Percentiles rank a stretch among this genome's conserved stretches.
phyloP scores from a whole-genome alignment of 768 basidiomycete species.

The Leccinellum rugosiceps region DNA sequence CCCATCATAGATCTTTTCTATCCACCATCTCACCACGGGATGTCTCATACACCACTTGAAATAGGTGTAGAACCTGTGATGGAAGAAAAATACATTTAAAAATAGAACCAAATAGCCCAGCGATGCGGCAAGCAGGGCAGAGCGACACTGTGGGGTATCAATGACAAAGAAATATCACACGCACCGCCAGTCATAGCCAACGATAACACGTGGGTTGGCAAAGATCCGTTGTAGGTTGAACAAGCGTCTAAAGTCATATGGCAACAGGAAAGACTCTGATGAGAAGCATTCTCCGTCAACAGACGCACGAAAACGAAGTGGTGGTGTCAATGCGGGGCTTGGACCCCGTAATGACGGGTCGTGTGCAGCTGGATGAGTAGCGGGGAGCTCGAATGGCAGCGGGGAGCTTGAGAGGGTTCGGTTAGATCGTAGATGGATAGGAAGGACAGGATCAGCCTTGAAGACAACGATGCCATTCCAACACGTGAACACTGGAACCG shows the following conservation, averaged over 20 bases:
- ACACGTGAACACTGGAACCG: conserved; percentile 43
- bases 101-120: background rate
- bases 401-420: conserved; percentile 34
- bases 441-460: conserved; percentile 39
- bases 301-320: conserved; percentile 16
- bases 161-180: background rate
- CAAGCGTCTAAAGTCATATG: conserved; percentile 41
- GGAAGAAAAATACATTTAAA: conserved; percentile 1
- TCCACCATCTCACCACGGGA: conserved; percentile 41
- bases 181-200: conserved; percentile 35
- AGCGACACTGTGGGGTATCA: background rate
- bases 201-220: conserved; percentile 39
- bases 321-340: conserved; percentile 20
- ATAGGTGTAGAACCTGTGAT: conserved; percentile 28
- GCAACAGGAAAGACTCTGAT: conserved; percentile 40
- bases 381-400: conserved; percentile 17
- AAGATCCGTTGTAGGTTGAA: conserved; percentile 37
- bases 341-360: conserved; percentile 11
- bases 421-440: conserved; percentile 37
- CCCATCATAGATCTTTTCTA: conserved; percentile 34
- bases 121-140: background rate
- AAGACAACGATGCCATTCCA: conserved; percentile 47
- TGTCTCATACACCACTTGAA: conserved; percentile 38
- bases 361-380: conserved; percentile 10
- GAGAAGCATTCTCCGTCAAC: conserved; percentile 18